phyloP scores from a whole-genome alignment of 345 rosid species.

The Eucalyptus brandiana region DNA sequence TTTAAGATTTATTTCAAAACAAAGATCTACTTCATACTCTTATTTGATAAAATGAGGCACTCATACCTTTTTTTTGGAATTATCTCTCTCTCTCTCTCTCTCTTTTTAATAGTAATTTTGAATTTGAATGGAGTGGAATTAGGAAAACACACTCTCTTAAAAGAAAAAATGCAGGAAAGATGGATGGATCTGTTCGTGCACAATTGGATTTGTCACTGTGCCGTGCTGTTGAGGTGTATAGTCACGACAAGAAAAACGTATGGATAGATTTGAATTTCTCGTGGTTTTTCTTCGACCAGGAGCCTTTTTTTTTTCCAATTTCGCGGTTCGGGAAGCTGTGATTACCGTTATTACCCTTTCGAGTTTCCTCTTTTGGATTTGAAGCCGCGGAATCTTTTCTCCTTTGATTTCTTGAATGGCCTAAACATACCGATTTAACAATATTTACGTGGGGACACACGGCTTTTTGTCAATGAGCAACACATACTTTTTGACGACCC shows the following conservation, averaged over 20 bases:
- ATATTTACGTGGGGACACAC: background rate
- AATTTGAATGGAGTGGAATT: background rate
- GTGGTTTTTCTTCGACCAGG: too few relatives aligned
- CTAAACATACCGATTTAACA: background rate
- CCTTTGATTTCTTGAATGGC: background rate
- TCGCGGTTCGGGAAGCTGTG: background rate
- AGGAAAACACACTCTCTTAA: background rate
- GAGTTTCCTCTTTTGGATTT: background rate
- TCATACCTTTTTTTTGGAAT: too few relatives aligned
- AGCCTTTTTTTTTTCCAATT: too few relatives aligned
- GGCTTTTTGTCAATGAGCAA: background rate
- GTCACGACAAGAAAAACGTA: background rate
- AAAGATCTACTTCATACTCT: rapidly evolving
- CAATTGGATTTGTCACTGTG: background rate
- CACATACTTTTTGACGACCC: too few relatives aligned
- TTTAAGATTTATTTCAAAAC: too few relatives aligned
- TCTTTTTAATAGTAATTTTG: background rate
- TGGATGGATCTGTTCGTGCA: background rate
- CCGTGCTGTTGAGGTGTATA: background rate
- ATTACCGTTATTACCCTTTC: background rate
- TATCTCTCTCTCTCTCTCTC: too few relatives aligned
- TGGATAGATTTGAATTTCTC: too few relatives aligned
- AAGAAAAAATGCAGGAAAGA: background rate
- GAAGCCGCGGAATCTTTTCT: background rate
- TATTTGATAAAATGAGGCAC: too few relatives aligned